phyloP scores from a whole-genome alignment of 2,329 filamentous ascomycete species.

The Hypoxylon rubiginosum region DNA sequence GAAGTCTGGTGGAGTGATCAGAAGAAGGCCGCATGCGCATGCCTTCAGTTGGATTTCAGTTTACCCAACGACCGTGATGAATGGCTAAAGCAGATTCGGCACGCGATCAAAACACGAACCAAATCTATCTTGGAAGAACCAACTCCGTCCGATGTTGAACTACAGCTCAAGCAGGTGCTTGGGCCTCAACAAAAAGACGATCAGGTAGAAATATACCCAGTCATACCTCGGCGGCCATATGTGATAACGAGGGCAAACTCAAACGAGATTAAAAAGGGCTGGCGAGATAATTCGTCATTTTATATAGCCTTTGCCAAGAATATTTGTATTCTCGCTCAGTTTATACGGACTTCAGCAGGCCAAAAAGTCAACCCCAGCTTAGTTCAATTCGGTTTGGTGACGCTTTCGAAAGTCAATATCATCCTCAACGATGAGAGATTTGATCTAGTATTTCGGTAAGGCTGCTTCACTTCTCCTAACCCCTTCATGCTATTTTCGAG shows the following conservation, averaged over 20 bases:
- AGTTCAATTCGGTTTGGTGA: conserved; percentile 66
- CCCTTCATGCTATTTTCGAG: conserved; percentile 15
- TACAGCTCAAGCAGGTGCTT: conserved; percentile 62
- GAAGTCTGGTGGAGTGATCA: conserved; percentile 69
- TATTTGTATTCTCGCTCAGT: conserved; percentile 66
- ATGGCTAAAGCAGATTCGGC: conserved; percentile 63
- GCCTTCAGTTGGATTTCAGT: conserved; percentile 64
- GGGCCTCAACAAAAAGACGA: conserved; percentile 53
- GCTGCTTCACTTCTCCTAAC: background rate
- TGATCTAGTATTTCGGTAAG: conserved; percentile 67
- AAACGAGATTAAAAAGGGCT: conserved; percentile 60
- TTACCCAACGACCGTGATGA: conserved; percentile 64
- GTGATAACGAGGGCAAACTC: conserved; percentile 56
- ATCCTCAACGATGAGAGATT: conserved; percentile 69
- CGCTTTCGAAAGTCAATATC: conserved; percentile 64
- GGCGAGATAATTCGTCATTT: conserved; percentile 64
- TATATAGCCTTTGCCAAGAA: conserved; percentile 68
- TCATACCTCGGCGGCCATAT: conserved; percentile 63
- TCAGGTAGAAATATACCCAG: conserved; percentile 64
- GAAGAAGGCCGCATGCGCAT: conserved; percentile 60
- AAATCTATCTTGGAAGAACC: conserved; percentile 53
- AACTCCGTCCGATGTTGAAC: conserved; percentile 62
- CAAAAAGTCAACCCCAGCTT: conserved; percentile 63
- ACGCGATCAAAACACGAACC: conserved; percentile 52
- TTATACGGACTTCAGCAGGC: conserved; percentile 61